Evolutionary conservation across 345 rosid genomes (phyloP).

Genomic region (Sapria himalayana): DNA sequence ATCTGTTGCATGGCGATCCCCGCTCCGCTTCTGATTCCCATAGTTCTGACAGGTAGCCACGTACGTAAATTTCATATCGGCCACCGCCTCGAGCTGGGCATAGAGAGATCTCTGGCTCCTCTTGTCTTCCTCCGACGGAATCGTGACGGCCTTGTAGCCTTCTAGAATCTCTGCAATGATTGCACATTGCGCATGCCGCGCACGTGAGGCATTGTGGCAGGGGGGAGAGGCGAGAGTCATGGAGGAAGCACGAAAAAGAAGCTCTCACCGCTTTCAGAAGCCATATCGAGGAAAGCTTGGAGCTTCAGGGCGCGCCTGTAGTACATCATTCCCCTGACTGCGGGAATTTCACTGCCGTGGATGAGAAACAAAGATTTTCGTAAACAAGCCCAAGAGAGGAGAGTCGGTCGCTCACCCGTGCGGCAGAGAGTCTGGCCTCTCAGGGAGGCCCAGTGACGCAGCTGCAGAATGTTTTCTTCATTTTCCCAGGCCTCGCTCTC

Average conservation of each 20-base stretch:
- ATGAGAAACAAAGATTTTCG: constrained; percentile 1
- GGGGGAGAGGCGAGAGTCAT: neutral
- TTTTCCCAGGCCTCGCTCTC: constrained; percentile 59
- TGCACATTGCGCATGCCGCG: too few relatives aligned
- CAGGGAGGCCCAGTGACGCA: constrained; percentile 91
- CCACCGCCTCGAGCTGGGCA: constrained; percentile 78
- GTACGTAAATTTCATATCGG: constrained; percentile 86
- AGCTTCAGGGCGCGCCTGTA: constrained; percentile 90
- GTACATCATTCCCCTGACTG: constrained; percentile 99
- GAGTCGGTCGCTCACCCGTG: constrained; percentile 36
- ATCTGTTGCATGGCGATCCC: constrained; percentile 90
- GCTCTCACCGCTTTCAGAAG: constrained; percentile 46
- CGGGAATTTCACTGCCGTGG: constrained; percentile 11
- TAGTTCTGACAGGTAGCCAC: constrained; percentile 95
- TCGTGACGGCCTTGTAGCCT: constrained; percentile 77
- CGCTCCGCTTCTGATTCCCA: constrained; percentile 80
- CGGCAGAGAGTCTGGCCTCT: constrained; percentile 93
- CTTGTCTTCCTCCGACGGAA: constrained; percentile 82
- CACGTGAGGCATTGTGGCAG: constrained; percentile 4
- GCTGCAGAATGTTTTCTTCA: constrained; percentile 88
- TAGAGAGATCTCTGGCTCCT: constrained; percentile 68
- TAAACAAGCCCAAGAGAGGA: neutral
- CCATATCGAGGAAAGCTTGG: constrained; percentile 99
- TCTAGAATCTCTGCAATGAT: constrained; percentile 90
- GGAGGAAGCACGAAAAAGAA: constrained; percentile 4